These are phyloP conservation scores for Kwoniella mangroviensis DNA, from an alignment of 768 basidiomycete genomes.

Conservation along the genomic window DNA sequence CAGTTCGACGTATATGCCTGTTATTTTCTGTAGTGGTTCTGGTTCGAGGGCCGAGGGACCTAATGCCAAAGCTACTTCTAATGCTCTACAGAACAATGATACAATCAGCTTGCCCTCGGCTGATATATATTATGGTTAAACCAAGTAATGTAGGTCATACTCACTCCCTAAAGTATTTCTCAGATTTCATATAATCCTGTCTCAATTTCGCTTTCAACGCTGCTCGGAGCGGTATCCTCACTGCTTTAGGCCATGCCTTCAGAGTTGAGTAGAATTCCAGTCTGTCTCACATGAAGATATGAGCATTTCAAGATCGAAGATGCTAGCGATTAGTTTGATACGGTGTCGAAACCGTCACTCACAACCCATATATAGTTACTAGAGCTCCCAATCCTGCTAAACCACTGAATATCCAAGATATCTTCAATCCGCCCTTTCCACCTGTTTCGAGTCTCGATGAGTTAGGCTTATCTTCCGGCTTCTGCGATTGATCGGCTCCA, in stretches of 20 bases:
- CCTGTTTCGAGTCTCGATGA: neutral
- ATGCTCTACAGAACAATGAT: constrained; percentile 24
- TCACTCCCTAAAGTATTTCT: constrained; percentile 50
- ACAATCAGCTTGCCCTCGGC: neutral
- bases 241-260: constrained; percentile 50
- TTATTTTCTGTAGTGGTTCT: constrained; percentile 52
- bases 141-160: constrained; percentile 10
- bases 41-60: constrained; percentile 39
- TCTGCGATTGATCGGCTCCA: neutral
- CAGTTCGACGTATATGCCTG: constrained; percentile 52
- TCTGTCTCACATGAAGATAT: constrained; percentile 24
- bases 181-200: constrained; percentile 45
- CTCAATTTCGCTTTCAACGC: constrained; percentile 52
- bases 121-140: neutral
- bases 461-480: neutral
- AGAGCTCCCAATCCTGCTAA: constrained; percentile 50
- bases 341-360: constrained; percentile 17
- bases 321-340: neutral
- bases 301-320: neutral
- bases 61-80: constrained; percentile 47
- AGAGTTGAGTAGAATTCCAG: constrained; percentile 55
- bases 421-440: constrained; percentile 26
- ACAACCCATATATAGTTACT: constrained; percentile 56
- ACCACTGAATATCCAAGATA: constrained; percentile 53
- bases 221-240: constrained; percentile 50